These are phyloP conservation scores for Alternaria dauci DNA, from an alignment of 2,329 filamentous ascomycete genomes.

Conservation along the genomic window DNA sequence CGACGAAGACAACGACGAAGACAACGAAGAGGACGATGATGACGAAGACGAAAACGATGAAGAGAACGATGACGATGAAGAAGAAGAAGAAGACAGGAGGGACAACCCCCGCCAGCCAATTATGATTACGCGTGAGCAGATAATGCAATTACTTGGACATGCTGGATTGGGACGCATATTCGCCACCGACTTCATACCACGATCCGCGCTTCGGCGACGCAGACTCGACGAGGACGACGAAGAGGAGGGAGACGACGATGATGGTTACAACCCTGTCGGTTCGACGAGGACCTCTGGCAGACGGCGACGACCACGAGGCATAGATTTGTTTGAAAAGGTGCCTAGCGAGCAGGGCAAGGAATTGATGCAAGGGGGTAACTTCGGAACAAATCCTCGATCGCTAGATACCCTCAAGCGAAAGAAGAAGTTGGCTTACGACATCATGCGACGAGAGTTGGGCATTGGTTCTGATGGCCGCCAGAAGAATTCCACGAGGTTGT, in stretches of 20 bases:
- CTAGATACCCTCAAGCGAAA: conserved; percentile 66
- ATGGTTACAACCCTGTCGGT: conserved; percentile 40
- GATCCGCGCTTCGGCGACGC: conserved; percentile 23
- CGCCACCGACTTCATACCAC: conserved; percentile 40
- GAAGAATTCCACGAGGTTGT: conserved; percentile 69
- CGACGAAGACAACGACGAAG: conserved; percentile 44
- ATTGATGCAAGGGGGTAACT: conserved; percentile 83
- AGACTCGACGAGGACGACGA: conserved; percentile 45
- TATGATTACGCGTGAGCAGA: conserved; percentile 58
- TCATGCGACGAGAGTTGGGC: conserved; percentile 85
- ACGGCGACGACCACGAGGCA: conserved; percentile 57
- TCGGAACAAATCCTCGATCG: conserved; percentile 71
- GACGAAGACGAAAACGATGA: conserved; percentile 46
- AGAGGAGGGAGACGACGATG: conserved; percentile 53
- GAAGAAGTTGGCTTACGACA: conserved; percentile 68
- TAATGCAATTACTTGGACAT: conserved; percentile 64
- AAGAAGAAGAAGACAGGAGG: conserved; percentile 38
- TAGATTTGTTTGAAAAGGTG: conserved; percentile 75
- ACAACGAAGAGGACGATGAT: conserved; percentile 19
- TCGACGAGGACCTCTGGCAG: conserved; percentile 46
- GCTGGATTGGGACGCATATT: conserved; percentile 64
- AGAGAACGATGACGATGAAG: conserved; percentile 32
- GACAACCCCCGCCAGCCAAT: conserved; percentile 33
- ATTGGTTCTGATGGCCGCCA: conserved; percentile 66
- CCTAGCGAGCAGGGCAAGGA: conserved; percentile 79